phyloP scores from a whole-genome alignment of 2,329 filamentous ascomycete genomes.

The Colletotrichum sp. region DNA sequence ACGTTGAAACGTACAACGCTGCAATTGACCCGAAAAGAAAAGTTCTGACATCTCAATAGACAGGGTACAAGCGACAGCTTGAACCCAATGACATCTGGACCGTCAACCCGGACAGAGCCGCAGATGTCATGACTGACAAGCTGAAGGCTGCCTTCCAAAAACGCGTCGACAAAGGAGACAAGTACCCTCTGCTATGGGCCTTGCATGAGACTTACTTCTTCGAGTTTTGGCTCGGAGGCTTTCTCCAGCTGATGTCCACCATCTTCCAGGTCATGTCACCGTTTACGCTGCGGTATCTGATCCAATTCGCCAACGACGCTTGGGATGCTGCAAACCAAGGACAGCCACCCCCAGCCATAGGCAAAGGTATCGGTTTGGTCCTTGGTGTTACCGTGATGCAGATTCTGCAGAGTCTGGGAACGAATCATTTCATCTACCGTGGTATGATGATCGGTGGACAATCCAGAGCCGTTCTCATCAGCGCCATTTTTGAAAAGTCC shows the following conservation, averaged over 20 bases:
- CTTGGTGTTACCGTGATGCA: slow-evolving; percentile 89
- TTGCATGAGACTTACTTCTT: slow-evolving; percentile 84
- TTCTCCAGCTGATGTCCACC: slow-evolving; percentile 75
- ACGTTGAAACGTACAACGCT: background rate
- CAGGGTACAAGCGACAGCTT: slow-evolving; percentile 84
- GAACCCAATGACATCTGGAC: slow-evolving; percentile 87
- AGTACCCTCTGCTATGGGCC: slow-evolving; percentile 78
- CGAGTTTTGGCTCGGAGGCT: slow-evolving; percentile 86
- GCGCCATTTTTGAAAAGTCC: slow-evolving; percentile 89
- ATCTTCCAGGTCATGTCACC: slow-evolving; percentile 83
- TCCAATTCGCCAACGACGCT: slow-evolving; percentile 81
- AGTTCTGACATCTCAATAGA: slow-evolving; percentile 44
- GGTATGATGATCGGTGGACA: slow-evolving; percentile 93
- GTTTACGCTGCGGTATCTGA: slow-evolving; percentile 85
- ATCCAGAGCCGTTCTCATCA: slow-evolving; percentile 79
- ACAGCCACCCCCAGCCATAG: slow-evolving; percentile 68
- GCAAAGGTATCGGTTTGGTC: slow-evolving; percentile 80
- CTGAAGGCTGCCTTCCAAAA: slow-evolving; percentile 72
- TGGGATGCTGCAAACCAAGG: slow-evolving; percentile 65
- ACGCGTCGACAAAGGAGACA: slow-evolving; percentile 70
- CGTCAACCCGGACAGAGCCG: slow-evolving; percentile 81
- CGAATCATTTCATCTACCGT: slow-evolving; percentile 90
- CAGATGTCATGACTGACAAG: slow-evolving; percentile 70
- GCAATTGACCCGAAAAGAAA: background rate
- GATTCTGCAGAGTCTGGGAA: slow-evolving; percentile 77